A percentile compares a stretch with the other conserved stretches of the same genome.
phyloP scores from a whole-genome alignment of 2,329 filamentous ascomycete species.

The Hymenoscyphus fructigenus region DNA sequence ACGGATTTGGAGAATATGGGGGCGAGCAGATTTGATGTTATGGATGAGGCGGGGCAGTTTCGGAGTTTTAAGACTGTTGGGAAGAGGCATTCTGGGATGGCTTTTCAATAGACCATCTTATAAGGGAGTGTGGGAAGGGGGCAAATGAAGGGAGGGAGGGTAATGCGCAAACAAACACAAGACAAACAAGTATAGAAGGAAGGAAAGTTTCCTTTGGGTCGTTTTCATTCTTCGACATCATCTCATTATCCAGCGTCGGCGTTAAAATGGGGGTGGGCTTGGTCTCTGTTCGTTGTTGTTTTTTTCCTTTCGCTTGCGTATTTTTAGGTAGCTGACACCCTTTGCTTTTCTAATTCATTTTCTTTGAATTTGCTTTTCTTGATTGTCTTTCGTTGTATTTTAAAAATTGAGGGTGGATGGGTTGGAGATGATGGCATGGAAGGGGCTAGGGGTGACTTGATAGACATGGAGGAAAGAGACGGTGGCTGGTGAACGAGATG shows the following conservation, averaged over 20 bases:
- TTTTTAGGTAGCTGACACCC: background rate
- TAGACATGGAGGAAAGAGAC: background rate
- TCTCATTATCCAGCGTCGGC: constrained; percentile 1
- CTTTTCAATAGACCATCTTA: constrained; percentile 33
- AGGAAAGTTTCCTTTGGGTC: background rate
- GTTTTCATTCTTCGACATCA: background rate
- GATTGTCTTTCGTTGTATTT: background rate
- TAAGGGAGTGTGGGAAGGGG: background rate
- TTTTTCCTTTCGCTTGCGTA: background rate
- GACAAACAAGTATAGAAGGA: background rate
- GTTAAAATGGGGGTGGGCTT: background rate
- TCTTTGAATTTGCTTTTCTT: background rate
- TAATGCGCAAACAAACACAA: background rate
- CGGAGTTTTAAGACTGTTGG: constrained; percentile 37
- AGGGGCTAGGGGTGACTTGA: no score
- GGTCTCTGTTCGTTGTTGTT: background rate
- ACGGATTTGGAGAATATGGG: constrained; percentile 36
- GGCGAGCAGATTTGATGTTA: constrained; percentile 36
- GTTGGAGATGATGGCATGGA: background rate
- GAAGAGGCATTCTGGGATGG: constrained; percentile 30
- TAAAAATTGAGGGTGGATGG: background rate
- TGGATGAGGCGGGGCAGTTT: constrained; percentile 29
- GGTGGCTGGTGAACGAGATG: background rate
- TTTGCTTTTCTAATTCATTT: background rate
- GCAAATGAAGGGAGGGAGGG: background rate